phyloP scores from a whole-genome alignment of 108 stramenopile species.

The Pseudonitzschia pungens region DNA sequence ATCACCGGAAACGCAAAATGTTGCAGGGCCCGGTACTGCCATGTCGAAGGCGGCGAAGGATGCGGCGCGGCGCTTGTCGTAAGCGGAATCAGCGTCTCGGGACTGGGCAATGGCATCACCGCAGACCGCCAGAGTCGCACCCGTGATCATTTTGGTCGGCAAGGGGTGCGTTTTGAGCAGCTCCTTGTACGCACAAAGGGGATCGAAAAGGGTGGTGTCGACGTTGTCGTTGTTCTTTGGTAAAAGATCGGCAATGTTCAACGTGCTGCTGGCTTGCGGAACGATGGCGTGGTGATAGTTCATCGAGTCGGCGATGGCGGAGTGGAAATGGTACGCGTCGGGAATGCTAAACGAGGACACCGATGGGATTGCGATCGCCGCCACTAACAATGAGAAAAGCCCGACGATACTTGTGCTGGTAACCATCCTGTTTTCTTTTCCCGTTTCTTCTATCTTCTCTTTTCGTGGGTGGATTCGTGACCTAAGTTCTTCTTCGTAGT shows the following conservation, averaged over 20 bases:
- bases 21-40: slow-evolving; percentile 65
- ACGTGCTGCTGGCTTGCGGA: neutral
- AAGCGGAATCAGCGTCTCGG: slow-evolving; percentile 31
- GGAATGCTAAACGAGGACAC: slow-evolving; percentile 4
- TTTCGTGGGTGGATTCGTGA: neutral
- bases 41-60: slow-evolving; percentile 72
- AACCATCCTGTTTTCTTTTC: neutral
- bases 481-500: neutral
- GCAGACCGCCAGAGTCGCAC: slow-evolving; percentile 48
- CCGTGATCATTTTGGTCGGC: slow-evolving; percentile 71
- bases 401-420: neutral
- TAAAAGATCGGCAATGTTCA: neutral
- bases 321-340: slow-evolving; percentile 9
- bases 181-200: slow-evolving; percentile 42
- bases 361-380: neutral
- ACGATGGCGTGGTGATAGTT: neutral
- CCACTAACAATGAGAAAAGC: neutral
- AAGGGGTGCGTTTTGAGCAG: slow-evolving; percentile 47
- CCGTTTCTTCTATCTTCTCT: neutral
- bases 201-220: slow-evolving; percentile 9
- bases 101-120: slow-evolving; percentile 71
- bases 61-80: slow-evolving; percentile 47
- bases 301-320: neutral
- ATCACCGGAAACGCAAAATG: slow-evolving; percentile 63
- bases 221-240: neutral